These are phyloP conservation scores for Paulownia fortunei DNA, from an alignment of 257 asterid species.

Conservation along the genomic window DNA sequence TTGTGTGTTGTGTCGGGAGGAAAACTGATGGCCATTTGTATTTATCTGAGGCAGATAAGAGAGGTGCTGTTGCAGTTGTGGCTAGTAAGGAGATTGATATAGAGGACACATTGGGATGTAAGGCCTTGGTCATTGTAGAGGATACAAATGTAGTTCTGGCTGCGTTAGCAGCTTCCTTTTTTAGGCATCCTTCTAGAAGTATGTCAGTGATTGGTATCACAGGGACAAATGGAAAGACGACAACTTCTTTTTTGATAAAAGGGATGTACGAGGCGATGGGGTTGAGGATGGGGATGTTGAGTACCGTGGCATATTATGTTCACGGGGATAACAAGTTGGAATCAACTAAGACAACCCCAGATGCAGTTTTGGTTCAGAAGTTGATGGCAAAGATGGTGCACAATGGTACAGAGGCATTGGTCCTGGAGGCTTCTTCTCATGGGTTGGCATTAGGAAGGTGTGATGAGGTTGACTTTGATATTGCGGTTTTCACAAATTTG, in stretches of 20 bases:
- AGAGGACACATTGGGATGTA: conserved; percentile 83
- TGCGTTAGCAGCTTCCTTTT: conserved; percentile 76
- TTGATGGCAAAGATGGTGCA: conserved; percentile 90
- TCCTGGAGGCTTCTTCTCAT: conserved; percentile 85
- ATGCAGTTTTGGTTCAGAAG: conserved; percentile 82
- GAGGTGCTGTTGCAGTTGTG: conserved; percentile 95
- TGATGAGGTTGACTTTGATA: conserved; percentile 88
- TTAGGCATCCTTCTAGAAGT: conserved; percentile 74
- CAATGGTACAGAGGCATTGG: conserved; percentile 89
- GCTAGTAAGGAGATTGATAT: conserved; percentile 91
- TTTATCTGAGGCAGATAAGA: conserved; percentile 87
- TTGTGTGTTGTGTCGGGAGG: conserved; percentile 82
- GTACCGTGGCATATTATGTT: conserved; percentile 69
- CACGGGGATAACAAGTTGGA: conserved; percentile 90
- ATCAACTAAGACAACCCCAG: conserved; percentile 51
- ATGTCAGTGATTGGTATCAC: conserved; percentile 84
- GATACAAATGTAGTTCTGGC: conserved; percentile 78
- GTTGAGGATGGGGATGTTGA: conserved; percentile 89
- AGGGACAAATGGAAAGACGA: conserved; percentile 86
- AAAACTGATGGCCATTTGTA: conserved; percentile 74
- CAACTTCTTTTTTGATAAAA: conserved; percentile 68
- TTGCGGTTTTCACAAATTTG: conserved; percentile 83
- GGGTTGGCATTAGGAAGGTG: conserved; percentile 68
- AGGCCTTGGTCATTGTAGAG: conserved; percentile 89
- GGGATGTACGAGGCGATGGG: conserved; percentile 97